Evolutionary conservation across 371 early-diverging fungal species (phyloP).

Genomic region (Rhizopus arrhizus): DNA sequence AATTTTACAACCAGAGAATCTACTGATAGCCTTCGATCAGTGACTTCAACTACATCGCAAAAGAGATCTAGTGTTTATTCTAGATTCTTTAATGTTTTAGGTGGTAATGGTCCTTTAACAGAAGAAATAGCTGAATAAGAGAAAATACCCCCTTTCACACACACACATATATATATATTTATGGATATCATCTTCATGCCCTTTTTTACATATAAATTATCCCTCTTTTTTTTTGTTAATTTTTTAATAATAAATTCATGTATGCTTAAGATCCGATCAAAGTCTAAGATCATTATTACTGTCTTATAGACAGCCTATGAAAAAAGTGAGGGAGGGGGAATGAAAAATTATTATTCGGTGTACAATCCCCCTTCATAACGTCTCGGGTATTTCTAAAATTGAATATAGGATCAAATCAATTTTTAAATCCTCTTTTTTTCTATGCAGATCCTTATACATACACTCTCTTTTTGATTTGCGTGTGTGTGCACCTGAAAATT

Average conservation of each 20-base stretch:
- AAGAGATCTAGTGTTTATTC: slow-evolving; percentile 53
- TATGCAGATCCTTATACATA: no score
- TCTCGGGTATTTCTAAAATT: no score
- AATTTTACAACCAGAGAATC: slow-evolving; percentile 30
- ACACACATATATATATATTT: neutral
- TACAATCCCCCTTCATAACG: no score
- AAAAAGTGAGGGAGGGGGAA: no score
- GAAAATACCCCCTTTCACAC: neutral
- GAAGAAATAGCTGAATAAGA: slow-evolving; percentile 16
- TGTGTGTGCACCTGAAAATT: no score
- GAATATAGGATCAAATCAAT: no score
- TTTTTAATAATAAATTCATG: neutral
- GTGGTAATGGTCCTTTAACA: slow-evolving; percentile 15
- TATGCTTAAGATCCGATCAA: no score
- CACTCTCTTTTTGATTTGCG: no score
- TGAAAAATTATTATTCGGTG: no score
- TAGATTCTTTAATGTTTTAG: slow-evolving; percentile 34
- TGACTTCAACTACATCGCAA: slow-evolving; percentile 19
- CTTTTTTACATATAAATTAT: neutral
- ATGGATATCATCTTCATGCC: neutral
- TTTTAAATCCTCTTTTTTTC: no score
- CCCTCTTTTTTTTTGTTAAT: neutral
- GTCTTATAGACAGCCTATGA: no score
- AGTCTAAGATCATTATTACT: no score
- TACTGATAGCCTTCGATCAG: slow-evolving; percentile 39